These are phyloP conservation scores for Alternaria conjuncta DNA, from an alignment of 2,329 filamentous ascomycete species.

Conservation along the genomic window DNA sequence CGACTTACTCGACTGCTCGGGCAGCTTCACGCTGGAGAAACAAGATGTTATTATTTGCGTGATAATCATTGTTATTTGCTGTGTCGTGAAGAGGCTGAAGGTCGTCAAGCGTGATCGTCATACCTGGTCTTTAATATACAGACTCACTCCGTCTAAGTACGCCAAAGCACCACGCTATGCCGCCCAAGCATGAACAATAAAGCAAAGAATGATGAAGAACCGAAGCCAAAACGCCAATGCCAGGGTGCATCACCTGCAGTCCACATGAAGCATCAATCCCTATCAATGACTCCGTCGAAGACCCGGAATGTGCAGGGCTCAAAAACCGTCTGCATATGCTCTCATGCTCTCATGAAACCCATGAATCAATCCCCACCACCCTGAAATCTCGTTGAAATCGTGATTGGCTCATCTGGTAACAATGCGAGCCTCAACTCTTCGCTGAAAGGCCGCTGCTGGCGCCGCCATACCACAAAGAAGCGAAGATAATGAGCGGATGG, in stretches of 20 bases:
- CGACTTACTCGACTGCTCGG: not conserved
- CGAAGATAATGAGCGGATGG: not conserved
- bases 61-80: not conserved
- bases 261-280: not conserved
- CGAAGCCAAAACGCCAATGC: not conserved
- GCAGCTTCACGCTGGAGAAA: not conserved
- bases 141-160: not conserved
- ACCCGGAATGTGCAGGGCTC: not conserved
- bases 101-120: not conserved
- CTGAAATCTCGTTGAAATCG: not conserved
- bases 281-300: not conserved
- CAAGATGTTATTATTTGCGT: not conserved
- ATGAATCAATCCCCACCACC: not conserved
- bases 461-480: not conserved
- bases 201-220: not conserved
- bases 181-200: slow-evolving; percentile 15
- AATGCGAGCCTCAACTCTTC: not conserved
- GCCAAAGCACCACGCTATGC: slow-evolving; percentile 30
- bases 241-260: not conserved
- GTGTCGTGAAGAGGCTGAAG: not conserved
- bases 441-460: not conserved
- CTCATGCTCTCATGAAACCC: not conserved
- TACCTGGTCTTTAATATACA: not conserved
- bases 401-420: not conserved
- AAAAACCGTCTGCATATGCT: not conserved